Evolutionary conservation across 2,329 filamentous ascomycete genomes (phyloP), one percentile per base, ranked within the genome.

Genomic region (Botrytis squamosa): DNA sequence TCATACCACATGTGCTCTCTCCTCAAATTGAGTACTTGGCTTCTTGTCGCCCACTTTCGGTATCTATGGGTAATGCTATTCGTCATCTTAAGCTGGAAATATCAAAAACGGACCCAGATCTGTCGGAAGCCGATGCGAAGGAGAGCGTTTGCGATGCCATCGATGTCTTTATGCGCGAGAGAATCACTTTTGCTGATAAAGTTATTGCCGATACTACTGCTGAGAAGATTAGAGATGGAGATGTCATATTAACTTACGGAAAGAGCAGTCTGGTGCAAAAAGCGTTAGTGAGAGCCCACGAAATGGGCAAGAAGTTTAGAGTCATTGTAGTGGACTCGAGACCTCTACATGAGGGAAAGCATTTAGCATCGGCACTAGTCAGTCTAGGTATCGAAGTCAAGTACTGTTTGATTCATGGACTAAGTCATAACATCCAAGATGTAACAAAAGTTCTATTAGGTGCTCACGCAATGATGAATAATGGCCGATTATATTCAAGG

Each of bases 41-140:
- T 75, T 94, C 94, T 77, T 98, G 95, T 81, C 91, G 96, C n/a
- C 95, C 96, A 49, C 93, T 99, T 84, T 97, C 93, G 77, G 96
- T 97, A 83, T 94, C 93, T 75, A 97, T 98, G 91, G 96, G 96
- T 75, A 99, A 98, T 82, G 94, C 94, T 52, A 97, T 99, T 81
- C 90, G 96, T 72, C 95, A 94, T 87, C 88, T 99, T 68, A 99
- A 99, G 85, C 89, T 97, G 66, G 90, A 94, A 80, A 95, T 99
- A 81, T 92, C 93, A 79, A 94, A 94, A 78, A 91, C 98, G 74
- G 94, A 98, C 79, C 94, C 95, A 59, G 92, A 95, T 78, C 89
- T 92, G 2, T 90, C 93, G 44, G 95, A 99, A 81, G 85, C 89
- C 33, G 90, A 93, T 66, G 95, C 95, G 40, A 98, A 97, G 84